A percentile compares a stretch with the other conserved stretches of the same genome.
Evolutionary conservation across 2,329 filamentous ascomycete species (phyloP).

Genomic region (Pseudocercospora cruenta): DNA sequence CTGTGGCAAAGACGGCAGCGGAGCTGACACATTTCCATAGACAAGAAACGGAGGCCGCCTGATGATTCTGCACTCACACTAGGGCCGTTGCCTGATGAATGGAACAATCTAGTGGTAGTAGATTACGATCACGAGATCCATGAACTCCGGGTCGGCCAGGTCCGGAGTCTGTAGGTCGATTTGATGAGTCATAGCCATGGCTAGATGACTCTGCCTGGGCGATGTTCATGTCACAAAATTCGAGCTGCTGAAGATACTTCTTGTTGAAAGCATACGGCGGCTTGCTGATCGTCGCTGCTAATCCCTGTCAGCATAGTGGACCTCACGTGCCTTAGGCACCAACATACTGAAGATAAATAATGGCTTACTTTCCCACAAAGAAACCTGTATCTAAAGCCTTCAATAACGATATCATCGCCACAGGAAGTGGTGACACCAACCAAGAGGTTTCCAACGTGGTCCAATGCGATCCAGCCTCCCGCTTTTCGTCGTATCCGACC

Average conservation of each 20-base stretch:
- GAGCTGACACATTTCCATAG: neutral
- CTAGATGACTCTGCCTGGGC: neutral
- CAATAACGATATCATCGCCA: neutral
- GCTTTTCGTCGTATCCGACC: too few relatives aligned
- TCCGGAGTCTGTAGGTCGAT: too few relatives aligned
- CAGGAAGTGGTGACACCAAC: neutral
- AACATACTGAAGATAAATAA: neutral
- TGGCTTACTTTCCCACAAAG: neutral
- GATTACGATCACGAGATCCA: too few relatives aligned
- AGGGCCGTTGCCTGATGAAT: too few relatives aligned
- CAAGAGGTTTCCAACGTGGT: neutral
- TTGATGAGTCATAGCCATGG: neutral
- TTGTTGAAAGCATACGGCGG: neutral
- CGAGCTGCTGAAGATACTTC: neutral
- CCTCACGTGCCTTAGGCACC: neutral
- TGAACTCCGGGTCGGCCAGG: too few relatives aligned
- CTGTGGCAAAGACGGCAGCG: neutral
- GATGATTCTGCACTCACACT: too few relatives aligned
- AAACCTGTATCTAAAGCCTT: neutral
- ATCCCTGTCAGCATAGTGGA: too few relatives aligned
- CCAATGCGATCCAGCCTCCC: too few relatives aligned
- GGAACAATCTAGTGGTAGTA: too few relatives aligned
- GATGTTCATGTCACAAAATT: neutral
- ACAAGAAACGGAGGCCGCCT: neutral
- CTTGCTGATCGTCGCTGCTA: neutral